Base-by-base conservation (phyloP, 2,329 filamentous ascomycete genomes). In the Pyrenophora seminiperda region DNA sequence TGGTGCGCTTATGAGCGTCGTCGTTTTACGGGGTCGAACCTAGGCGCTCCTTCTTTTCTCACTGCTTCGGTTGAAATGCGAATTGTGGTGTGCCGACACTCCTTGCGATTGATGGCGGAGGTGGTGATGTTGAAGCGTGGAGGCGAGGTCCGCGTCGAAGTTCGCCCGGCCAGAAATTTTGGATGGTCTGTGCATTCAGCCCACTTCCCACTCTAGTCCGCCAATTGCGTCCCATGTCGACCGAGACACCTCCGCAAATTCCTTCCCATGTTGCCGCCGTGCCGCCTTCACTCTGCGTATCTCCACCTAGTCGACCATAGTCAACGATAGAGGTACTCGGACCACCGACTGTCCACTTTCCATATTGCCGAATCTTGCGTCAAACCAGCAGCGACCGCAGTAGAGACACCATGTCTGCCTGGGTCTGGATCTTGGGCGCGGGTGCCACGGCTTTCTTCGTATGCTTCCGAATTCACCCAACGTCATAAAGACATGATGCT, bases 401-500 rank as follows among this genome's bases (percentile, higher is more conserved):
- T 53, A 29, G 52, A 42, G 72, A 40, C 48, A 42, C 7, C 13
- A 88, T 88, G 85, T 83, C 85, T 47, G 75, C 80, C 53, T 69
- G 86, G 54, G 77, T 80, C 37, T 80, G 86, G 55, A 84, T 83
- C 33, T 73, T 81, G 32, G 85, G 85, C 51, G 77, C 86, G 51
- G 85, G 84, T 49, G 83, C 83, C 29, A 82, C 83, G n/a, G 85
- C 85, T 46, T 87, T 86, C 70, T 78, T 87, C 64, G 84, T 86
- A 76, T 47, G 77, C 61, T 41, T 52, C 38, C 42, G 40, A 4
- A 15, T 34, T 15, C 2, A 7, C 9, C 10, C 2, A 20, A 17
- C 5, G 2, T n/a, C 5, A 13, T 17, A 13, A 14, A 11, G 18
- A 9, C 13, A 18, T 31, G 11, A 20, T 19, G 5, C 11, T 14